phyloP scores from a whole-genome alignment of 495 filamentous ascomycete species.

The Sabuloglossum arenarium region DNA sequence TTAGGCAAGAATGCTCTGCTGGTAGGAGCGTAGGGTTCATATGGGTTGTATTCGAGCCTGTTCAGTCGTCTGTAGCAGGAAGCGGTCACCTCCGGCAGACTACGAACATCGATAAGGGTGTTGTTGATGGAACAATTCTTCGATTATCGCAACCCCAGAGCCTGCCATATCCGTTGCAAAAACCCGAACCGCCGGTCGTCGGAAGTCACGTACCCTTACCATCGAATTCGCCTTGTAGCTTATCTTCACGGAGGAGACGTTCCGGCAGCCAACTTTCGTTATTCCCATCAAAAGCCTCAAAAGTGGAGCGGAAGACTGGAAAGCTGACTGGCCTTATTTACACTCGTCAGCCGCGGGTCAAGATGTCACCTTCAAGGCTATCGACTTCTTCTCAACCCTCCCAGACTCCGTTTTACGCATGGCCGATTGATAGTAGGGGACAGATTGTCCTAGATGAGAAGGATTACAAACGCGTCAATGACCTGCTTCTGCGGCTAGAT shows the following conservation, averaged over 20 bases:
- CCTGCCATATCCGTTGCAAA: not conserved
- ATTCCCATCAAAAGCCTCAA: not conserved
- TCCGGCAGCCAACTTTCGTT: not conserved
- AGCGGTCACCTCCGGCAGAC: too few relatives aligned
- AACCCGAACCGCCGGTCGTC: not conserved
- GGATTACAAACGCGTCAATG: conserved; percentile 56
- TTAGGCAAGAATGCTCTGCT: conserved; percentile 83
- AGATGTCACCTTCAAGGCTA: conserved; percentile 25
- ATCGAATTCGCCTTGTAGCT: not conserved
- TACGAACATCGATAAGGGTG: too few relatives aligned
- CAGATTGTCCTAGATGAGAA: conserved; percentile 45
- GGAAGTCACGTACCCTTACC: not conserved
- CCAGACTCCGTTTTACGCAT: conserved; percentile 40
- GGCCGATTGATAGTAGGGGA: conserved; percentile 46
- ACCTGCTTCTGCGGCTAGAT: conserved; percentile 65
- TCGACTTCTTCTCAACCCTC: conserved; percentile 18
- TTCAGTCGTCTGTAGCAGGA: not conserved
- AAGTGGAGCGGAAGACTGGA: not conserved
- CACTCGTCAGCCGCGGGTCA: conserved; percentile 31
- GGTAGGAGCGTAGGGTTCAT: conserved; percentile 83
- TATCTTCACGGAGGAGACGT: not conserved
- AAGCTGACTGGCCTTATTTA: conserved; percentile 29
- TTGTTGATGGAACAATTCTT: conserved; percentile 12
- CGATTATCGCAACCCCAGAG: not conserved
- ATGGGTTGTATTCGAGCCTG: conserved; percentile 65